A percentile compares a stretch with the other conserved stretches of the same genome.
phyloP scores from a whole-genome alignment of 2,329 filamentous ascomycete genomes.

The Alternaria dauci region DNA sequence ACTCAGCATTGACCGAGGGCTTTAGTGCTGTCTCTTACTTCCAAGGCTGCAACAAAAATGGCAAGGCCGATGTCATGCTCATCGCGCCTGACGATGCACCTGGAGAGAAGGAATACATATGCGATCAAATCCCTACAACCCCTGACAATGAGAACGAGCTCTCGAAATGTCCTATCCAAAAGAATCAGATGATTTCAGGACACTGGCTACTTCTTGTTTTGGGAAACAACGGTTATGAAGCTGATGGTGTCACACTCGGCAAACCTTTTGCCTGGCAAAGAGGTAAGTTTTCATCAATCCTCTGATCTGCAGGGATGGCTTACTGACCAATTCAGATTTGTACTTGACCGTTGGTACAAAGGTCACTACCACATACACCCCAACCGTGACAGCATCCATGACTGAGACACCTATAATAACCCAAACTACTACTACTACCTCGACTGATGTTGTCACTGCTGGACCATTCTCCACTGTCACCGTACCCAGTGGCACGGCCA shows the following conservation, averaged over 20 bases:
- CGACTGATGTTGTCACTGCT: constrained; percentile 34
- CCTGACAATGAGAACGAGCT: constrained; percentile 51
- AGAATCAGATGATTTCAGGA: constrained; percentile 55
- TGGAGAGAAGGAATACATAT: constrained; percentile 52
- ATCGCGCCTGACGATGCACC: constrained; percentile 47
- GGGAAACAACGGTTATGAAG: constrained; percentile 54
- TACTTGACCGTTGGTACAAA: constrained; percentile 46
- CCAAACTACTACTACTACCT: constrained; percentile 34
- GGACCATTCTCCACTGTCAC: constrained; percentile 44
- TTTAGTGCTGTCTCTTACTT: constrained; percentile 58
- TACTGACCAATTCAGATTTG: constrained; percentile 35
- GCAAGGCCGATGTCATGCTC: constrained; percentile 53
- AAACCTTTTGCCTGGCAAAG: constrained; percentile 57
- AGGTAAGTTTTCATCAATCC: constrained; percentile 42
- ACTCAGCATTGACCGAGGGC: constrained; percentile 50
- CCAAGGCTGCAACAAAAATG: constrained; percentile 53
- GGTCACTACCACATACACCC: constrained; percentile 42
- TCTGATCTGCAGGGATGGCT: constrained; percentile 8
- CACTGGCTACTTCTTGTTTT: constrained; percentile 56
- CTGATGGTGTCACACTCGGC: constrained; percentile 23
- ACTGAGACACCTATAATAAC: constrained; percentile 40
- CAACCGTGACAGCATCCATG: constrained; percentile 46
- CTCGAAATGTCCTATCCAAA: constrained; percentile 55
- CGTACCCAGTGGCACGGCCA: constrained; percentile 44
- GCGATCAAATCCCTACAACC: constrained; percentile 51